Conservation (phyloP, 192 early-diverging fungal genomes). For the Podila horticola region DNA sequence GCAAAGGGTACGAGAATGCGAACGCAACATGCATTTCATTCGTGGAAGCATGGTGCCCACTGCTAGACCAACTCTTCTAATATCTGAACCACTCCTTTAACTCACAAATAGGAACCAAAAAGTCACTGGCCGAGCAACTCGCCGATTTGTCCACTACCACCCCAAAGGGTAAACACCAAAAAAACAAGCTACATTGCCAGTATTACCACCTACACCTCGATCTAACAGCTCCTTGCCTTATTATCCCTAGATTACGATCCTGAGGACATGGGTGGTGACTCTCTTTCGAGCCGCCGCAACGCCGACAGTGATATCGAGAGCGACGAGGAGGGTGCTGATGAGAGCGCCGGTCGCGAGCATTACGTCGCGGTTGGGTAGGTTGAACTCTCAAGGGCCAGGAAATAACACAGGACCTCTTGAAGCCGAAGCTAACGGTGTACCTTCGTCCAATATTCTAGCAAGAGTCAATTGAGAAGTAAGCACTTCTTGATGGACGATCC, state of each 20-base stretch:
- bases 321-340: slow-evolving; percentile 57
- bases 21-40: not conserved
- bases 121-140: slow-evolving; percentile 60
- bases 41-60: not conserved
- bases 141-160: slow-evolving; percentile 64
- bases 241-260: slow-evolving; percentile 70
- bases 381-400: not conserved
- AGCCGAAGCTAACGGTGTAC: not conserved
- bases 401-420: not conserved
- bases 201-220: too few species aligned
- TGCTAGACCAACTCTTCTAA: not conserved
- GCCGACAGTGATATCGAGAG: slow-evolving; percentile 60
- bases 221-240: too few species aligned
- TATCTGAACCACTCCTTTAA: not conserved
- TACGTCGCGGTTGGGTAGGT: slow-evolving; percentile 73
- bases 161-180: slow-evolving; percentile 57
- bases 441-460: slow-evolving; percentile 36
- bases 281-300: slow-evolving; percentile 54
- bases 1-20: not conserved
- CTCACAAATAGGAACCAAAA: slow-evolving; percentile 31
- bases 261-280: slow-evolving; percentile 69
- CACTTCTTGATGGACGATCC: slow-evolving; percentile 75
- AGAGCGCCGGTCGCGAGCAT: slow-evolving; percentile 67
- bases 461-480: slow-evolving; percentile 69
- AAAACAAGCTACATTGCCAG: too few species aligned